phyloP scores from a whole-genome alignment of 345 rosid species.

The Salix viminalis region DNA sequence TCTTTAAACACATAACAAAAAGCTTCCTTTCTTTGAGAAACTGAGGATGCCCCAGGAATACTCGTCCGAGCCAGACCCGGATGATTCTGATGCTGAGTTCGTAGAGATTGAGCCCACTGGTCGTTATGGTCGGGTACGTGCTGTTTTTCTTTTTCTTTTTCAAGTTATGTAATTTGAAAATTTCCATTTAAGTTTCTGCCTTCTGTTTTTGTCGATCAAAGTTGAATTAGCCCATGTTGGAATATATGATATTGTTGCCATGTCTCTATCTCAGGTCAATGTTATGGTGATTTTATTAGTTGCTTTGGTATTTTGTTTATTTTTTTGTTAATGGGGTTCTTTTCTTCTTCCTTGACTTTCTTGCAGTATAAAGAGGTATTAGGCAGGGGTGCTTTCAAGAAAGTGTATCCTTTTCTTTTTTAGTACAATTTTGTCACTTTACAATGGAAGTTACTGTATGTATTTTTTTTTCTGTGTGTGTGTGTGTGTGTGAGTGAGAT shows the following conservation, averaged over 20 bases:
- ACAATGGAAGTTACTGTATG: background rate
- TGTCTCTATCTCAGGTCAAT: background rate
- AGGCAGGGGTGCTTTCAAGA: slow-evolving; percentile 34
- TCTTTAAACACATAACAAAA: background rate
- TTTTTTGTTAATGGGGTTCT: background rate
- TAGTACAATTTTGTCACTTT: background rate
- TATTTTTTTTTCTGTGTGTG: background rate
- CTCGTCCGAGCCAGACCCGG: slow-evolving; percentile 52
- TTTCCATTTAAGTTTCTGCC: background rate
- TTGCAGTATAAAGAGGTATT: slow-evolving; percentile 35
- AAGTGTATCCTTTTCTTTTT: slow-evolving; percentile 30
- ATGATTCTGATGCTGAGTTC: slow-evolving; percentile 46
- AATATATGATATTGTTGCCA: background rate
- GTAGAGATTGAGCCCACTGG: slow-evolving; percentile 31
- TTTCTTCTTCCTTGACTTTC: background rate
- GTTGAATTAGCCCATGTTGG: background rate
- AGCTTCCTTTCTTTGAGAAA: background rate
- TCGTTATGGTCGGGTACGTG: slow-evolving; percentile 33
- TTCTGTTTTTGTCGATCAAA: background rate
- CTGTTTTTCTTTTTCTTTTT: background rate
- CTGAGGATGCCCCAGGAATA: slow-evolving; percentile 57
- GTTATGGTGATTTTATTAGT: background rate
- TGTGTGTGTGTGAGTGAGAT: background rate
- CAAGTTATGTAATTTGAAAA: background rate
- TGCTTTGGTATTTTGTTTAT: slow-evolving; percentile 3